A percentile compares a stretch with the other conserved stretches of the same genome.
Evolutionary conservation across 225 moss, liverwort and hornwort genomes (phyloP).

Genomic region (Polytrichum formosum): DNA sequence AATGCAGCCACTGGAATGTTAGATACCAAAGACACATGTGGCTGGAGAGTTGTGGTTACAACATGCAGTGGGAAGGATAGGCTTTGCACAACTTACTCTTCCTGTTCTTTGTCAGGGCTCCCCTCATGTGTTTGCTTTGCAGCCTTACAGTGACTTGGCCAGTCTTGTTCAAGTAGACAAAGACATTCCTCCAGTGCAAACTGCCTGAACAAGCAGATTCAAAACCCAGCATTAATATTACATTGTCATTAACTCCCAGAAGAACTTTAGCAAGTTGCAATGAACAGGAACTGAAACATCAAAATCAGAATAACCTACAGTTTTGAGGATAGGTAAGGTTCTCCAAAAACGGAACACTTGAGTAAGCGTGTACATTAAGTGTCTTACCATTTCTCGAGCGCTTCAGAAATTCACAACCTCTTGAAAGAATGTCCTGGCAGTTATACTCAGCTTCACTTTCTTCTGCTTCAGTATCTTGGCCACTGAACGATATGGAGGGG

Average conservation of each 20-base stretch:
- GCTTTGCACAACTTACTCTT: conserved; percentile 38
- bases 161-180: conserved; percentile 58
- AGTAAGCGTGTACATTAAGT: too few species aligned
- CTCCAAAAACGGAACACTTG: too few species aligned
- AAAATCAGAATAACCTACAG: too few species aligned
- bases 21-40: too few species aligned
- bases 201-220: conserved; percentile 33
- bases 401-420: conserved; percentile 54
- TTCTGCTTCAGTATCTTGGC: conserved; percentile 33
- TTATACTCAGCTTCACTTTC: conserved; percentile 59
- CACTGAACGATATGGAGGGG: conserved; percentile 22
- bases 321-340: too few species aligned
- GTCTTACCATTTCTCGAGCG: conserved; percentile 41
- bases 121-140: conserved; percentile 71
- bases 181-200: conserved; percentile 66
- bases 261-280: too few species aligned
- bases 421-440: conserved; percentile 45
- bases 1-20: too few species aligned
- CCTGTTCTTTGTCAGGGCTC: conserved; percentile 65
- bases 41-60: too few species aligned
- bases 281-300: too few species aligned
- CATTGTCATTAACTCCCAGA: too few species aligned
- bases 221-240: not conserved
- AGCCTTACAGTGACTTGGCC: conserved; percentile 65
- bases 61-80: too few species aligned